Base-by-base conservation (phyloP, 129 eudicot genomes). In the Arctium minus region DNA sequence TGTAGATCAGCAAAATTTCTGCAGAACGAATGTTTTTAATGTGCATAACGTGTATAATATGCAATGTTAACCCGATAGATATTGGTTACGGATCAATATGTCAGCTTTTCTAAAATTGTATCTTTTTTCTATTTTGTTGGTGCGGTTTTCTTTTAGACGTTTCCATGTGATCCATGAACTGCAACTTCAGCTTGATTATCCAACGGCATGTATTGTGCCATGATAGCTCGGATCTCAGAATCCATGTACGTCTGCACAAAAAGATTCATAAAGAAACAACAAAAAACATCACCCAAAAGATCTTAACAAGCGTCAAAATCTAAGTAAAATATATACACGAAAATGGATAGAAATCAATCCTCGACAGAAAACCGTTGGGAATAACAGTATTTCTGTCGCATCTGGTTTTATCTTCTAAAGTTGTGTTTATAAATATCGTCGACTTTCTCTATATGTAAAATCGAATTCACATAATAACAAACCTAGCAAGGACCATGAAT, bases 131-230 rank as follows among this genome's bases (percentile, higher is more conserved):
- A 18, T 15, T 68, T 75, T 75, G 75, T 31, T 68, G 38, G 1
- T 42, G 46, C 6, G 31, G 73, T 36, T 64, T 60, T 40, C 62
- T 70, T n/a, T 86, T 85, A 94, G 42, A 90, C 87, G 70, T 81
- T 83, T 70, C 87, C 93, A 4, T 88, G 90, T 1, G 83, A 18
- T 30, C 65, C 75, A 36, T 94, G 93, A 86, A 31, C 74, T 36
- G 92, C 85, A 48, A 87, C 86, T 74, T 94, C 98, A 1, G 90
- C 94, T 80, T 94, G 97, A 89, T 88, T 92, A 83, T 94, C 98
- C 90, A 94, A 82, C 3, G 98, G 98, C 98, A 94, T 92, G 85
- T 94, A 94, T 73, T 94, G 98, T 22, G 98, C 97, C 98, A 94
- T 94, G 73, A 94, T 94, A 10, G 98, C 98, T 53, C 98, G 85